phyloP scores from a whole-genome alignment of 129 eudicot genomes.

The Flaveria sonorensis region DNA sequence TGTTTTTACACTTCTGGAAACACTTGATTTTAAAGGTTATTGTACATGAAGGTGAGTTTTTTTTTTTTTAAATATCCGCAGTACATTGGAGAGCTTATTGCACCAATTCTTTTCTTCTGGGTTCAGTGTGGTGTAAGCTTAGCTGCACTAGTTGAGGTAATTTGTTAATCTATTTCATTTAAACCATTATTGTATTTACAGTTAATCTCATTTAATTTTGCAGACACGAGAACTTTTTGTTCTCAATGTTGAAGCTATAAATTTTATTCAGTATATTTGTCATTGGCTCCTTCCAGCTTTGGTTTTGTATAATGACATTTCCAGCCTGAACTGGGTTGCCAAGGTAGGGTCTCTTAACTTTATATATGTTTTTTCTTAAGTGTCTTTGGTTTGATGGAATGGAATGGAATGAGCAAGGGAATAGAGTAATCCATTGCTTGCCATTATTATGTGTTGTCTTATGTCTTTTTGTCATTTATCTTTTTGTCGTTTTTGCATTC shows the following conservation, averaged over 20 bases:
- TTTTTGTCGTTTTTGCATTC: constrained; percentile 4
- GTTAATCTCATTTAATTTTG: constrained; percentile 21
- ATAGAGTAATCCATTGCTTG: background rate
- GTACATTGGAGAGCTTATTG: constrained; percentile 95
- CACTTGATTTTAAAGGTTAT: constrained; percentile 14
- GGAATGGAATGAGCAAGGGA: constrained; percentile 13
- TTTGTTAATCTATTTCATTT: constrained; percentile 15
- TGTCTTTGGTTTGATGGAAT: constrained; percentile 2
- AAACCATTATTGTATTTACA: constrained; percentile 6
- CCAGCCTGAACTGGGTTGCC: constrained; percentile 75
- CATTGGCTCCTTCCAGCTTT: constrained; percentile 97
- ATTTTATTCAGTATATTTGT: constrained; percentile 83
- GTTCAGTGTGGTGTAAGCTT: constrained; percentile 89
- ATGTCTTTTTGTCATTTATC: background rate
- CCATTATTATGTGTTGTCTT: background rate
- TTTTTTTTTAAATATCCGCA: constrained; percentile 38
- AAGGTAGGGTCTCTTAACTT: constrained; percentile 49
- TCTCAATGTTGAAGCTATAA: constrained; percentile 63
- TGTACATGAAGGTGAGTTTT: constrained; percentile 4
- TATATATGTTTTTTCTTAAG: background rate
- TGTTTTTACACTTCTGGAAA: constrained; percentile 23
- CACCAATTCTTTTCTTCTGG: constrained; percentile 78
- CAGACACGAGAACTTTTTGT: constrained; percentile 91
- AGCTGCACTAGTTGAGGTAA: constrained; percentile 85
- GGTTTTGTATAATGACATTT: constrained; percentile 61